Base-by-base conservation (phyloP, 1,139 yeast species). In the Yarrowia galli region DNA sequence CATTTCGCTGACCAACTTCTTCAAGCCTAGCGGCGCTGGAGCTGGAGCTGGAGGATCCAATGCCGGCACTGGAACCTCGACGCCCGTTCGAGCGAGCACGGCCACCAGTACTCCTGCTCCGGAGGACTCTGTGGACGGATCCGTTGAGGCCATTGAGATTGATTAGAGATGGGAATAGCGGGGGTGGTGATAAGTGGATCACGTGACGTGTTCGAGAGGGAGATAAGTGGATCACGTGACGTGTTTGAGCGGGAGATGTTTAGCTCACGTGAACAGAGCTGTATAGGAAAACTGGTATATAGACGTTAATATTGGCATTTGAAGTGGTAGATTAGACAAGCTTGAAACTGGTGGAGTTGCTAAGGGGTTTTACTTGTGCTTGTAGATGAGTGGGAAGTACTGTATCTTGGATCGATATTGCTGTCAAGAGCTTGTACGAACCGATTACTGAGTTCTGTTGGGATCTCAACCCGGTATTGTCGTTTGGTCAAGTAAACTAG, bases 91-190 rank as follows among this genome's bases (percentile, higher is more conserved):
- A 28, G 38, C 53, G 6, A 46, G 35, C 20, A 48, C 53, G 3
- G 53, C 61, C 6, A 54, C 61, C 6, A 54, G 61, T 9, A 54
- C 61, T 9, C 61, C 61, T 16, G 61, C 12, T 38, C 61, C 61
- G 1, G 61, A 54, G 25, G 46, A 35, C 12, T 28, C 38, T 3
- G 56, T 12, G 10, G 60, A 35, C 18, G 43, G 43, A 8, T 18
- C 60, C 8, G 28, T 32, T 9, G 46, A 38, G 22, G 36, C 49
- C 18, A 58, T 58, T 43, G 64, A 58, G 38, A 28, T 58, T 20
- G 64, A 58, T 28, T 58, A 58, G 53, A 12, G 4, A 46, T 10
- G 13, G 23, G 16, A 22, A n/a, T 43, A n/a, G n/a, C n/a, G n/a
- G 15, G 18, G n/a, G 38, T 35, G 38, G 38, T 3, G n/a, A n/a